A percentile compares a stretch with the other conserved stretches of the same genome.
Conservation (phyloP, 495 filamentous ascomycete species). For the Talaromyces nanjingensis region DNA sequence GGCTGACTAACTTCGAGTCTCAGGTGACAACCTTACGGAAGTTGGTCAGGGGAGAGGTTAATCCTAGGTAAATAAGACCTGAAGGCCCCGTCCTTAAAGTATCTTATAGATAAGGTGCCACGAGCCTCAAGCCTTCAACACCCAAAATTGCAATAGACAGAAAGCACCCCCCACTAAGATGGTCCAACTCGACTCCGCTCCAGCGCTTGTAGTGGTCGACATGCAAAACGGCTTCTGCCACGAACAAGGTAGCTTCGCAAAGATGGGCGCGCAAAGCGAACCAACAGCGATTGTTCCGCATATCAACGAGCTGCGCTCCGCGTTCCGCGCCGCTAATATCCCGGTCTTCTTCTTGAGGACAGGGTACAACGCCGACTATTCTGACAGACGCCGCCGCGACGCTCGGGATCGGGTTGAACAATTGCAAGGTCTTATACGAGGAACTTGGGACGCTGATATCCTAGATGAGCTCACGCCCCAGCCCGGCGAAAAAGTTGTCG, state of each 20-base stretch:
- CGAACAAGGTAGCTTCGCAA: constrained; percentile 17
- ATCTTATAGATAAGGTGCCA: background rate
- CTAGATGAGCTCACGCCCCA: constrained; percentile 14
- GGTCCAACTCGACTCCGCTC: constrained; percentile 8
- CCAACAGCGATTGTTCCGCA: constrained; percentile 18
- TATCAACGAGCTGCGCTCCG: constrained; percentile 17
- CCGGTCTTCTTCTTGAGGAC: constrained; percentile 17
- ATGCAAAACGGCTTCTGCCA: constrained; percentile 23
- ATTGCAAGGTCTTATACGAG: constrained; percentile 16
- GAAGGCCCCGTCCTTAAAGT: background rate
- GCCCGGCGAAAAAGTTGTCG: constrained; percentile 12
- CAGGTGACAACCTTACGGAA: background rate
- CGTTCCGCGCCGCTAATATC: constrained; percentile 12
- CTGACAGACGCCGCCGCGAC: constrained; percentile 13
- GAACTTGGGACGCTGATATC: constrained; percentile 20
- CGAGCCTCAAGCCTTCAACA: constrained; percentile 5
- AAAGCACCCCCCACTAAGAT: constrained; percentile 3
- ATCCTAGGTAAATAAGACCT: constrained; percentile 4
- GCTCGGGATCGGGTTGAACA: constrained; percentile 9
- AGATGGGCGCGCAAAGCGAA: constrained; percentile 14
- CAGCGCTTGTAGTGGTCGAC: constrained; percentile 15
- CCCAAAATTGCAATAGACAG: constrained; percentile 6
- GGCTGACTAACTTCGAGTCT: constrained; percentile 3
- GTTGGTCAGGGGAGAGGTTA: background rate
- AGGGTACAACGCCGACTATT: constrained; percentile 19